Evolutionary conservation across 208 protist genomes (phyloP), one percentile per base, ranked within the genome.

Genomic region (Leishmania mexicana): DNA sequence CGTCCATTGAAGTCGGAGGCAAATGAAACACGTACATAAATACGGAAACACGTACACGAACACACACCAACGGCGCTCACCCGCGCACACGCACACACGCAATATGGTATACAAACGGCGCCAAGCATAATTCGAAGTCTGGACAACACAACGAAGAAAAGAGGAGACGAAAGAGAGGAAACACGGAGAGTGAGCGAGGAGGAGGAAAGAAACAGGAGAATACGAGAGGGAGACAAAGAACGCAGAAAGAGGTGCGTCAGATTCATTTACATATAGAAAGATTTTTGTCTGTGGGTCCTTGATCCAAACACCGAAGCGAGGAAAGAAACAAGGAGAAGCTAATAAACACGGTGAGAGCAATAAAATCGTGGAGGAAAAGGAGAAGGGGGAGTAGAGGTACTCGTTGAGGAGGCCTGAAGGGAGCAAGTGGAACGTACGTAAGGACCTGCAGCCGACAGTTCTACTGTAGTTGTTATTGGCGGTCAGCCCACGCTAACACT

Each of bases 211-310:
- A 64, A 47, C n/a, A 19, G n/a, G 64, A n/a, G 78, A 35, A 77
- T 51, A 76, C 28, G 49, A 82, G n/a, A 81, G 67, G 70, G 54
- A 76, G 53, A 76, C 31, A 35, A 17, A 31, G n/a, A 70, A 82
- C n/a, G 70, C 21, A 58, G 31, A 80, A 70, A 45, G 31, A n/a
- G 58, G 31, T 74, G 45, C n/a, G 28, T 72, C 65, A 38, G n/a
- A 31, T 81, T 68, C 54, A 75, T 60, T 71, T 84, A 84, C 76
- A 84, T 79, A 35, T 73, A 45, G 31, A 83, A 51, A 79, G 45
- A 31, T 21, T 58, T 28, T 42, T 86, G 28, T 31, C 51, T 62
- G 21, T 11, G 79, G 28, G 24, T 45, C 38, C 40, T 10, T 68
- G 45, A 42, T 72, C 53, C 31, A 35, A 13, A n/a, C 53, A 42